Conservation (phyloP, 2,329 filamentous ascomycete genomes). For the Fusarium sp. region DNA sequence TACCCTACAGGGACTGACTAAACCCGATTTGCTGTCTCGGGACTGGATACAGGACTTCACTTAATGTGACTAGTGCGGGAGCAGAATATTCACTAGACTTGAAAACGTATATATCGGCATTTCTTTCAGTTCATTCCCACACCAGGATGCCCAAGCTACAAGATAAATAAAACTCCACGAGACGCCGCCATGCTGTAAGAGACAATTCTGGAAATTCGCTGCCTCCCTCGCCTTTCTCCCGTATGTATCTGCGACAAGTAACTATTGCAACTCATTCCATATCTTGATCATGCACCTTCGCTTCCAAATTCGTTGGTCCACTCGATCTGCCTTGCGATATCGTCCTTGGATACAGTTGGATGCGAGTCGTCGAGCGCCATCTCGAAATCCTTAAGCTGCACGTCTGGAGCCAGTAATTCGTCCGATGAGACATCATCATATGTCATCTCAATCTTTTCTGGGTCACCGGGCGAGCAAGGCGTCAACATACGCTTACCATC, state of each 20-base stretch:
- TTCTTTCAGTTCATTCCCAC: conserved; percentile 31
- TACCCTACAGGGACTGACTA: neutral
- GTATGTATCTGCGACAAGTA: conserved; percentile 18
- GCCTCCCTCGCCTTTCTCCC: conserved; percentile 3
- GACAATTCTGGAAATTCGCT: conserved; percentile 43
- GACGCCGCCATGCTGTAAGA: conserved; percentile 45
- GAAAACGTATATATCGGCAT: neutral
- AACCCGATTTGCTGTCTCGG: neutral
- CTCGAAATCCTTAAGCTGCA: conserved; percentile 91
- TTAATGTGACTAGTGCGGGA: neutral
- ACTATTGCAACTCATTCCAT: neutral
- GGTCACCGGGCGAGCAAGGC: conserved; percentile 93
- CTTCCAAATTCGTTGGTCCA: conserved; percentile 98
- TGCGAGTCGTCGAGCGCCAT: conserved; percentile 89
- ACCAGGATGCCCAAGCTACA: conserved; percentile 37
- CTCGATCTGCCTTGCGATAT: conserved; percentile 84
- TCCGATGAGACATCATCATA: conserved; percentile 91
- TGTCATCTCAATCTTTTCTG: conserved; percentile 88
- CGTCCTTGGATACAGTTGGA: conserved; percentile 90
- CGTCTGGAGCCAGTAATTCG: conserved; percentile 84
- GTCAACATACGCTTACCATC: conserved; percentile 78
- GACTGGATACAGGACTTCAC: neutral
- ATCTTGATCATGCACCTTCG: conserved; percentile 73
- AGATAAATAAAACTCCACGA: conserved; percentile 42
- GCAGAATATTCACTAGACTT: neutral